Base-by-base conservation (phyloP, 1,139 yeast genomes). In the Sugiyamaella castrensis region DNA sequence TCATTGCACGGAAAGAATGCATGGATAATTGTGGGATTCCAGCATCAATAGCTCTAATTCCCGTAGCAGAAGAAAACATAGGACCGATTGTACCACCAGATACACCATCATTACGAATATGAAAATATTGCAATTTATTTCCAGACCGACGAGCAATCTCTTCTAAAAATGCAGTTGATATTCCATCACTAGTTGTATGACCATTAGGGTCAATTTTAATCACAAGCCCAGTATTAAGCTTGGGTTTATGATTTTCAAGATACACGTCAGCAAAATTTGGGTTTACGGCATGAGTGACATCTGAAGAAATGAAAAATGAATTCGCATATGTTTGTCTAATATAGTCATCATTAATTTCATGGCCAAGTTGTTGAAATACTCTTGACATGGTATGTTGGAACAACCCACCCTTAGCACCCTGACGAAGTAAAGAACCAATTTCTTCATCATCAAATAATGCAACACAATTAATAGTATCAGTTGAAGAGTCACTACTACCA, bases 31-130 rank as follows among this genome's bases (percentile, higher is more conserved):
- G 95, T 2, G 96, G 94, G 63, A 88, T 87, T 51, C 98, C 98
- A 53, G 91, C 70, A 65, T 91, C 98, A 55, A 89, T 73, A 4
- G 96, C 87, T 63, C 95, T 77, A 52, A 91, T 77, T 47, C 98
- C 98, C 48, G 91, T 79, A 61, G 86, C 85, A 2, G 95, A 83
- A 40, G 96, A 82, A 49, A 91, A 73, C 67, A 86, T 83, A 19
- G 98, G 98, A 1, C 98, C 98, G 61, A 91, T 89, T 2, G 98
- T 91, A 6, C 96, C 88, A 1, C 98, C 98, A 66, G 97, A 88
- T 12, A 96, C 91, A 1, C 92, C 81, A 60, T 85, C 96, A 65
- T 91, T 92, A 55, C 95, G 76, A 57, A 83, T 61, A 33, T 66
- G 68, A 52, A 67, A 67, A 36, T 55, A 76, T 64, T 85, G 95